Percentiles rank a stretch among this genome's conserved stretches.
Evolutionary conservation across 345 rosid species (phyloP).

Genomic region (Arabis alpina): DNA sequence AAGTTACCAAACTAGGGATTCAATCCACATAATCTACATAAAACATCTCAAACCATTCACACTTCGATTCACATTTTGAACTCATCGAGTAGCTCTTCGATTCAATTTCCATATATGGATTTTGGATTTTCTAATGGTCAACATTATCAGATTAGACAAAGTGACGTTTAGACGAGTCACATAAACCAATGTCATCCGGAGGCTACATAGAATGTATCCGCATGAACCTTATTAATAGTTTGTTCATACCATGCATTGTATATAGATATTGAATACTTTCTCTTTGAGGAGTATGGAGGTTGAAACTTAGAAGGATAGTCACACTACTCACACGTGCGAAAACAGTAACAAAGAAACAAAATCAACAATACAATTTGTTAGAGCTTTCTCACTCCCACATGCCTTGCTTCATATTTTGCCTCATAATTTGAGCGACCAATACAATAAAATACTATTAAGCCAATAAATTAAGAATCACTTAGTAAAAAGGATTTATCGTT

Average conservation of each 20-base stretch:
- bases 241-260: conserved; percentile 7
- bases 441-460: neutral
- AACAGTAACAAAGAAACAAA: conserved; percentile 31
- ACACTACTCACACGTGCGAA: conserved; percentile 37
- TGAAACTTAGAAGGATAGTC: conserved; percentile 12
- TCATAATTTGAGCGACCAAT: conserved; percentile 9
- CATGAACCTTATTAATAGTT: neutral
- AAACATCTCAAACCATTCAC: too few species aligned
- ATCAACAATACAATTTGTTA: conserved; percentile 22
- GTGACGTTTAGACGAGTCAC: too few species aligned
- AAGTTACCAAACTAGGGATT: too few species aligned
- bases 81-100: too few species aligned
- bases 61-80: too few species aligned
- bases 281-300: conserved; percentile 22
- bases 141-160: too few species aligned
- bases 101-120: too few species aligned
- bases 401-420: conserved; percentile 26
- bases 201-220: neutral
- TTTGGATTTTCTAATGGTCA: too few species aligned
- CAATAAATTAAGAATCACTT: neutral
- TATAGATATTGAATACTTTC: conserved; percentile 9
- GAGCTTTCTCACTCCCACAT: conserved; percentile 31
- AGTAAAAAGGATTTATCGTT: too few species aligned
- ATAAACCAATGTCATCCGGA: too few species aligned
- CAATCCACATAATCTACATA: too few species aligned